Percentiles rank a stretch among this genome's conserved stretches.
Evolutionary conservation across 179 eudicot species (phyloP).

Genomic region (Silene vulgaris): DNA sequence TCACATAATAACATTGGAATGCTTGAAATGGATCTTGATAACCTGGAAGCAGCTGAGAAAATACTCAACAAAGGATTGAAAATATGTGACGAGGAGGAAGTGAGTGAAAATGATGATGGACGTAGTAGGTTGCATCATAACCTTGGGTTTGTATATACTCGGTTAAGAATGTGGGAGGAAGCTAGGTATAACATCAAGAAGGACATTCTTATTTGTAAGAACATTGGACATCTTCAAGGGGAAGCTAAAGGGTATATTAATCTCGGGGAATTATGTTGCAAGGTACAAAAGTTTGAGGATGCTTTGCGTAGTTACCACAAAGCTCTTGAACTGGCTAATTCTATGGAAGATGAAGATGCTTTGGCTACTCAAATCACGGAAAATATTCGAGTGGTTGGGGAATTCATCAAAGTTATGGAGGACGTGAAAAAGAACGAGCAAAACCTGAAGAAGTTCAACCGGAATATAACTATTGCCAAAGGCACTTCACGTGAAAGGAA

Average conservation of each 20-base stretch:
- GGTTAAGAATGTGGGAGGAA: conserved; percentile 66
- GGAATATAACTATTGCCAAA: conserved; percentile 46
- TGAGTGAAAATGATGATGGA: conserved; percentile 56
- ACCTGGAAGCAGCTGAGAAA: conserved; percentile 67
- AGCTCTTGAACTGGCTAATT: conserved; percentile 66
- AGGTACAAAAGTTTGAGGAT: conserved; percentile 62
- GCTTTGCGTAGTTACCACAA: conserved; percentile 63
- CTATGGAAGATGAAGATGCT: conserved; percentile 84
- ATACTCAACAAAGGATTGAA: conserved; percentile 61
- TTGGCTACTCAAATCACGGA: conserved; percentile 54
- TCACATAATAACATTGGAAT: conserved; percentile 86
- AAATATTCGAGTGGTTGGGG: conserved; percentile 55
- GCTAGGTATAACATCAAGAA: conserved; percentile 64
- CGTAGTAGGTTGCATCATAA: conserved; percentile 91
- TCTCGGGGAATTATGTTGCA: conserved; percentile 70
- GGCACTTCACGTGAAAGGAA: conserved; percentile 63
- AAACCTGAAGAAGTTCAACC: conserved; percentile 60
- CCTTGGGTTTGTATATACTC: conserved; percentile 72
- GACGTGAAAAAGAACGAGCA: conserved; percentile 65
- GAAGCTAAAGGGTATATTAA: conserved; percentile 95
- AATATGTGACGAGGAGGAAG: conserved; percentile 91
- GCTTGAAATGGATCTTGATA: conserved; percentile 88
- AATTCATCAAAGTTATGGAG: conserved; percentile 50
- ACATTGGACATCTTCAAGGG: conserved; percentile 71
- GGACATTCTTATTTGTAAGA: conserved; percentile 66